phyloP scores from a whole-genome alignment of 257 asterid genomes.

The Solanum gracilifrons region DNA sequence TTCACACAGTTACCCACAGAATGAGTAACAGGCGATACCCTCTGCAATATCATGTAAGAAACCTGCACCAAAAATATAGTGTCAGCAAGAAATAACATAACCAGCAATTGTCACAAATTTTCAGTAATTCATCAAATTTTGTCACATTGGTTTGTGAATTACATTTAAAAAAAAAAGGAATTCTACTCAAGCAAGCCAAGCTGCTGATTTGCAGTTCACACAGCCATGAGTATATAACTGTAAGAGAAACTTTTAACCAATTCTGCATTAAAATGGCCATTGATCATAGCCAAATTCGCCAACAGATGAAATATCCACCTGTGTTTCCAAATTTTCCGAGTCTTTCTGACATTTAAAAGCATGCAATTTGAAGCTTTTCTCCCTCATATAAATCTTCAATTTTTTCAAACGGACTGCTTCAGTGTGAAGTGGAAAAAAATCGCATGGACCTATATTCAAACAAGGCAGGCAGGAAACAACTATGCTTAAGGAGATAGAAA shows the following conservation, averaged over 20 bases:
- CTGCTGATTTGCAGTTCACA: not conserved
- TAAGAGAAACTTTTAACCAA: not conserved
- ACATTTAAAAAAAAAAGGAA: not conserved
- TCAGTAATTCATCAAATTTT: not conserved
- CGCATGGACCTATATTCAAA: not conserved
- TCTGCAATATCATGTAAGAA: slow-evolving; percentile 85
- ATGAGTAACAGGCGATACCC: slow-evolving; percentile 92
- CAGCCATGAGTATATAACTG: not conserved
- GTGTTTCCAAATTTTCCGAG: not conserved
- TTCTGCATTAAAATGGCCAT: not conserved
- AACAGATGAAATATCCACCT: not conserved
- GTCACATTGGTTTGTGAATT: not conserved
- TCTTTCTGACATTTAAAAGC: too few relatives aligned
- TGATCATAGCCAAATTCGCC: not conserved
- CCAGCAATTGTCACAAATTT: not conserved
- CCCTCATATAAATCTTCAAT: not conserved
- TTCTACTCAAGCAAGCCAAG: not conserved
- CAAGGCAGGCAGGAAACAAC: not conserved
- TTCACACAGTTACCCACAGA: slow-evolving; percentile 90
- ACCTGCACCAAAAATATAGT: slow-evolving; percentile 41
- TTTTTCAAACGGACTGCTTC: not conserved
- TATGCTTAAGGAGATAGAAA: not conserved
- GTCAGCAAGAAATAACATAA: slow-evolving; percentile 1
- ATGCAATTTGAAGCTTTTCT: too few relatives aligned
- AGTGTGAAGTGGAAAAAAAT: not conserved